Evolutionary conservation across 495 filamentous ascomycete species (phyloP).

Genomic region (Podospora pseudoanserina): DNA sequence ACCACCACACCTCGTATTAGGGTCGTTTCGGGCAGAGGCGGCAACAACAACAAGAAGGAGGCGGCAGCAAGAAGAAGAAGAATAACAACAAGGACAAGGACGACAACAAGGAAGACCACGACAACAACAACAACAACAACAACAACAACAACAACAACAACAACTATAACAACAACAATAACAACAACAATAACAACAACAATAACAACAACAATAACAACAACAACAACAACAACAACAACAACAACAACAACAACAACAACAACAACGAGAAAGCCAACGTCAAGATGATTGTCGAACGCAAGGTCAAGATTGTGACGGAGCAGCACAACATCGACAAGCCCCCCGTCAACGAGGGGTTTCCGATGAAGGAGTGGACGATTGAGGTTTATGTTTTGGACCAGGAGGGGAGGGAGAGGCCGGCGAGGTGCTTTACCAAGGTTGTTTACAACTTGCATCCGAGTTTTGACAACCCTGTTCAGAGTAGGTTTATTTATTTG

Average conservation of each 20-base stretch:
- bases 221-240: neutral
- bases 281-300: conserved; percentile 39
- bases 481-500: conserved; percentile 58
- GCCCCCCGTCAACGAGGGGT: conserved; percentile 75
- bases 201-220: neutral
- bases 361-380: conserved; percentile 80
- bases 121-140: neutral
- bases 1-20: no score
- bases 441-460: conserved; percentile 90
- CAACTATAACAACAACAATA: neutral
- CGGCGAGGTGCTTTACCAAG: conserved; percentile 84
- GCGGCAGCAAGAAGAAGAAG: neutral
- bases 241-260: neutral
- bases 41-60: no score
- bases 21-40: no score
- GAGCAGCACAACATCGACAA: conserved; percentile 82
- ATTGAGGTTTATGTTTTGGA: conserved; percentile 61
- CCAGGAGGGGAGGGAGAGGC: conserved; percentile 61
- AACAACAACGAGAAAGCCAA: neutral
- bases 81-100: neutral
- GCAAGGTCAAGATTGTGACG: conserved; percentile 86
- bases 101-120: no score
- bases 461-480: conserved; percentile 77
- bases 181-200: neutral
- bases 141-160: neutral